These are phyloP conservation scores for Coleophoma cylindrospora DNA, from an alignment of 2,329 filamentous ascomycete genomes.

Conservation along the genomic window DNA sequence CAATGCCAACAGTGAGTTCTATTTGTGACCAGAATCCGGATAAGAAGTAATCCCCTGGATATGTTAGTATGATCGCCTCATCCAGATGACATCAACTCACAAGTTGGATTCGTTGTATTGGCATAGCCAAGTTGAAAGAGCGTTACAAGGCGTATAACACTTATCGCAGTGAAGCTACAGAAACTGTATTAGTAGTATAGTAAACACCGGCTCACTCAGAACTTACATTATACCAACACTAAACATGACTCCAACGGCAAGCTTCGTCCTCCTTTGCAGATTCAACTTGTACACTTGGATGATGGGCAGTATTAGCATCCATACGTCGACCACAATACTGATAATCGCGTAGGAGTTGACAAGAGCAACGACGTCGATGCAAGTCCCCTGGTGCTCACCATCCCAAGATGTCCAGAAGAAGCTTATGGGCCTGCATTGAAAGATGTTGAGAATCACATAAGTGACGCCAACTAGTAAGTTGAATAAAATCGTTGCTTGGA, in stretches of 20 bases:
- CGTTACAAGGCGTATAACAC: neutral
- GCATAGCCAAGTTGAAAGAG: neutral
- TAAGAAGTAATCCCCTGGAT: neutral
- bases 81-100: neutral
- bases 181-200: neutral
- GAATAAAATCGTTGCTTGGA: neutral
- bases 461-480: neutral
- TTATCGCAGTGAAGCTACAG: neutral
- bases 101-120: neutral
- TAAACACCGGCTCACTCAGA: neutral
- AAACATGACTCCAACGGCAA: neutral
- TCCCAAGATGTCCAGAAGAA: neutral
- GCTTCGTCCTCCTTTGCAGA: neutral
- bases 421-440: neutral
- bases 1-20: neutral
- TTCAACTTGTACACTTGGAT: neutral
- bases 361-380: neutral
- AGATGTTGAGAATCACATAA: neutral
- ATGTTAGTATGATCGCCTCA: neutral
- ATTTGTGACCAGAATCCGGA: neutral
- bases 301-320: neutral
- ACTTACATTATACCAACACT: neutral
- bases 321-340: neutral
- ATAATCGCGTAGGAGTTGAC: neutral
- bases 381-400: neutral